These are phyloP conservation scores for Phytophthora nicotianae DNA, from an alignment of 352 stramenopile genomes.

Conservation along the genomic window DNA sequence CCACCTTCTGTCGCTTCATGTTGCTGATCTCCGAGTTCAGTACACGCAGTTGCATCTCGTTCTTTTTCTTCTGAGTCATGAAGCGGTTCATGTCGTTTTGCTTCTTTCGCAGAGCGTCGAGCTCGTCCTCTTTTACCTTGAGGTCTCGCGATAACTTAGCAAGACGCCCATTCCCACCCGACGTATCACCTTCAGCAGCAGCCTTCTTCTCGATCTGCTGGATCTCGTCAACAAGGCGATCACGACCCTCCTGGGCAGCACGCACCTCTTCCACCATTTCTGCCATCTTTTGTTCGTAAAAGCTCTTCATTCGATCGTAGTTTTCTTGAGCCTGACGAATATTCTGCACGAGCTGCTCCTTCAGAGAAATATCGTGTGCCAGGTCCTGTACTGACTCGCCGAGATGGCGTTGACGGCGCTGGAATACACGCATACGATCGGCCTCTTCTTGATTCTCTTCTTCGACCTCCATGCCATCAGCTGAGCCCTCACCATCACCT, in stretches of 20 bases:
- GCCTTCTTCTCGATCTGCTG: constrained; percentile 73
- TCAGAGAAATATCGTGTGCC: constrained; percentile 84
- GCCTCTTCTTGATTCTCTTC: constrained; percentile 69
- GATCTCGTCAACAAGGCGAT: constrained; percentile 81
- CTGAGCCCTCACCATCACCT: constrained; percentile 40
- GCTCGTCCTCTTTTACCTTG: constrained; percentile 78
- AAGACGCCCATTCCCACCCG: constrained; percentile 56
- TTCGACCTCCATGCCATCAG: constrained; percentile 42
- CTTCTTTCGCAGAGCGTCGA: constrained; percentile 77
- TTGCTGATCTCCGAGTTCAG: constrained; percentile 81
- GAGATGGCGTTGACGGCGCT: constrained; percentile 78
- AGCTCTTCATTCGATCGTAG: constrained; percentile 82
- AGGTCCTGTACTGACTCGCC: constrained; percentile 83
- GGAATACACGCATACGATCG: constrained; percentile 82
- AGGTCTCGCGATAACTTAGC: constrained; percentile 76
- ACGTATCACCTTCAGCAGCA: constrained; percentile 55
- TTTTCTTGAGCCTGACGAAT: constrained; percentile 82
- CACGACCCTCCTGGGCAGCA: constrained; percentile 62
- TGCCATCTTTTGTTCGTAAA: constrained; percentile 86
- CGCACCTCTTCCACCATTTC: constrained; percentile 83
- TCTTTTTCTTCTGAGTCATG: constrained; percentile 87
- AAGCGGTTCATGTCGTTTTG: constrained; percentile 85
- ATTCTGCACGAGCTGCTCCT: constrained; percentile 85
- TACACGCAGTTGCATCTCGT: constrained; percentile 83
- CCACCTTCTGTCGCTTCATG: constrained; percentile 92